Evolutionary conservation across 2,329 filamentous ascomycete species (phyloP).

Genomic region (Ophiostoma ulmi): DNA sequence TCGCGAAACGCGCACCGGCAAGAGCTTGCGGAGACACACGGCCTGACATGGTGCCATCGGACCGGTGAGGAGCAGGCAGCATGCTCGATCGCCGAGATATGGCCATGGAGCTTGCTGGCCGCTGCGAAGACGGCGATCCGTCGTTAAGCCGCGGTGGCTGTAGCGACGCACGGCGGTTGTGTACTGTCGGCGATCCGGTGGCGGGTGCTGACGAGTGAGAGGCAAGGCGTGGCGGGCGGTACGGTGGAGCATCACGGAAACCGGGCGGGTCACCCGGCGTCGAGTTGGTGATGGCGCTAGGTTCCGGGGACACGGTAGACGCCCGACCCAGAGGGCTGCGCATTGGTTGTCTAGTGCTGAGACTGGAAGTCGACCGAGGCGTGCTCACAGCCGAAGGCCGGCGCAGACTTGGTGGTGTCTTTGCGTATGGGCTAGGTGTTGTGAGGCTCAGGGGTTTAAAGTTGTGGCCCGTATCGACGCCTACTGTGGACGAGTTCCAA

Average conservation of each 20-base stretch:
- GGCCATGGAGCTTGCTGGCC: slow-evolving; percentile 55
- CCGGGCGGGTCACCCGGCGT: slow-evolving; percentile 40
- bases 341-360: slow-evolving; percentile 46
- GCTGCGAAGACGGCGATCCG: slow-evolving; percentile 31
- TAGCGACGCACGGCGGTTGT: slow-evolving; percentile 48
- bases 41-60: slow-evolving; percentile 36
- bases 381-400: slow-evolving; percentile 43
- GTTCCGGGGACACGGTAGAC: slow-evolving; percentile 46
- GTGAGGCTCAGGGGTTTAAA: slow-evolving; percentile 59
- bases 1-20: slow-evolving; percentile 43
- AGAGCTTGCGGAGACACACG: slow-evolving; percentile 46
- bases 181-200: slow-evolving; percentile 29
- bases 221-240: slow-evolving; percentile 44
- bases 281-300: slow-evolving; percentile 37
- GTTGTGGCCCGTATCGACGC: slow-evolving; percentile 62
- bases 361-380: slow-evolving; percentile 28
- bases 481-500: slow-evolving; percentile 65
- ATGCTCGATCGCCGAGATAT: slow-evolving; percentile 49
- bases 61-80: slow-evolving; percentile 42
- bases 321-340: slow-evolving; percentile 46
- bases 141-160: slow-evolving; percentile 42
- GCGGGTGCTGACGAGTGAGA: slow-evolving; percentile 42
- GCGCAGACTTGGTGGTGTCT: slow-evolving; percentile 39
- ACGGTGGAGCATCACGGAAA: slow-evolving; percentile 48
- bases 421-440: slow-evolving; percentile 54